These are phyloP conservation scores for Penicillium sp. DNA, from an alignment of 2,329 filamentous ascomycete species.

Conservation along the genomic window DNA sequence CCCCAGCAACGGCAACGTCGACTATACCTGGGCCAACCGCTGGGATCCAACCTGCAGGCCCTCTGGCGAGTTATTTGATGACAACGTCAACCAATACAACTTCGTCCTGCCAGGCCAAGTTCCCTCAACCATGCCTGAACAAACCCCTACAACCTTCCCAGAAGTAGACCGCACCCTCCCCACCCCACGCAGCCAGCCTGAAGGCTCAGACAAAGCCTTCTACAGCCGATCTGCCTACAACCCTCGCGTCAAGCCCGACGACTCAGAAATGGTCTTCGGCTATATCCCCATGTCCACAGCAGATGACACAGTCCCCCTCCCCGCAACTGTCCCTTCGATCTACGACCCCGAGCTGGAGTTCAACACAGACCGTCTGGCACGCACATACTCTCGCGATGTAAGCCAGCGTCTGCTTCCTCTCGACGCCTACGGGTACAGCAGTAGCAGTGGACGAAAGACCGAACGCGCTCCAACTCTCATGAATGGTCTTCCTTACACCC, in stretches of 20 bases:
- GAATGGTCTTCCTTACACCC: constrained; percentile 45
- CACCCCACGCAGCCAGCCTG: constrained; percentile 22
- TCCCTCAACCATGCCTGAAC: constrained; percentile 19
- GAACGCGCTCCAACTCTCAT: constrained; percentile 32
- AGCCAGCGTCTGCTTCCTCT: constrained; percentile 26
- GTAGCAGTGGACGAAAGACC: constrained; percentile 33
- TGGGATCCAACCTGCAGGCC: constrained; percentile 31
- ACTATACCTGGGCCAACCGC: constrained; percentile 35
- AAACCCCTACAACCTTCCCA: constrained; percentile 24
- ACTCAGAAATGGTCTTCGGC: constrained; percentile 33
- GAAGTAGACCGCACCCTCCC: constrained; percentile 39
- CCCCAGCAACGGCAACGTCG: constrained; percentile 33
- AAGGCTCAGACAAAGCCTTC: constrained; percentile 12
- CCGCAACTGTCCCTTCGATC: constrained; percentile 5
- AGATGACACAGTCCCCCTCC: constrained; percentile 5
- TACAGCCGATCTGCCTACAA: constrained; percentile 15
- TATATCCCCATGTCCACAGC: constrained; percentile 30
- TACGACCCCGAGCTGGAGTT: constrained; percentile 20
- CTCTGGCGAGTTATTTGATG: constrained; percentile 22
- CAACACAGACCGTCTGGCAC: constrained; percentile 15
- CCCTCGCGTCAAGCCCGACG: constrained; percentile 18
- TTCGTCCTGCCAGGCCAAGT: constrained; percentile 35
- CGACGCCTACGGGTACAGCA: constrained; percentile 44
- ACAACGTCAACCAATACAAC: constrained; percentile 28
- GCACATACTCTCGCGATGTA: constrained; percentile 23